Base-by-base conservation (phyloP, 306 rosid species). In the Senna siamea region DNA sequence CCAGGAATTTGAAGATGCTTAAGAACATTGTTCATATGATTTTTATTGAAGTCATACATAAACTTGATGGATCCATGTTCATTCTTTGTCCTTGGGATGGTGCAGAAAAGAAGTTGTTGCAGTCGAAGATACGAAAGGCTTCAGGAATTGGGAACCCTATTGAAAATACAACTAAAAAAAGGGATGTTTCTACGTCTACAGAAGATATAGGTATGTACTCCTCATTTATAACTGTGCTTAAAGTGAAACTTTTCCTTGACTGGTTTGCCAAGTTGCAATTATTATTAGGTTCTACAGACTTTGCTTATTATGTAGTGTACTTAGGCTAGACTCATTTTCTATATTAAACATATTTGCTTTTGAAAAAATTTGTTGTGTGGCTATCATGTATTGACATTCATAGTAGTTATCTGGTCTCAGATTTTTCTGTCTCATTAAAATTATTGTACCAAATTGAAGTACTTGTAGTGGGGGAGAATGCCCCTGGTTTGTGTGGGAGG, bases 71-170 rank as follows among this genome's bases (percentile, higher is more conserved):
- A 55, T 50, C 57, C 46, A 57, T 77, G 59, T 30, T 84, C 57
- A 32, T 78, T 71, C 38, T 22, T 77, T 75, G 18, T 41, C 66
- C 46, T 83, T 61, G 51, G 43, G 74, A 59, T 73, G 76, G 77
- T 70, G 73, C 85, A 90, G 99, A 95, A 87, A 95, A 92, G 85
- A 92, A 95, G 89, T 61, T 90, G 76, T 68, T 95, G 89, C 93
- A 79, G 55, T 86, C 93, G 72, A 92, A 92, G 89, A 38, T 92
- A 80, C 84, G 93, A 70, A 95, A 95, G 87, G 89, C 89, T 76
- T 85, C 98, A 30, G 79, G 89, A 14, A 75, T 64, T 57, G 88
- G 73, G 75, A 90, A 62, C 70, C 69, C 92, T 18, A 65, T 69
- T 56, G 97, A 90, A 68, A 80, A 58, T 78, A 34, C 75, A 54